phyloP scores from a whole-genome alignment of 371 early-diverging fungal species.

The Rhizomucor pusillus region DNA sequence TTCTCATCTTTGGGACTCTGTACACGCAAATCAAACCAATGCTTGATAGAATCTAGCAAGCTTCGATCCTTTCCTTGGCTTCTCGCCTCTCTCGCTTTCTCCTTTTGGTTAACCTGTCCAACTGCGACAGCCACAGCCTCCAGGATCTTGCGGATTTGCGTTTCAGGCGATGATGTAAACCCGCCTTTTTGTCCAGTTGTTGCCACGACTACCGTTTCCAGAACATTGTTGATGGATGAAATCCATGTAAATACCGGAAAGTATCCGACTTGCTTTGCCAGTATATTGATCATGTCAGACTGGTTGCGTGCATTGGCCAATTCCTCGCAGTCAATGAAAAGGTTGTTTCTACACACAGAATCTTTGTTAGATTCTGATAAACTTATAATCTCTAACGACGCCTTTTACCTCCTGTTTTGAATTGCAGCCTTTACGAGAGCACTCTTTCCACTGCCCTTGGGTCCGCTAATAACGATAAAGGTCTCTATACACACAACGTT shows the following conservation, averaged over 20 bases:
- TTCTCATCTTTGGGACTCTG: not conserved
- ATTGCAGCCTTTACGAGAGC: slow-evolving; percentile 54
- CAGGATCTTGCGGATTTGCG: slow-evolving; percentile 60
- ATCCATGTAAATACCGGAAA: slow-evolving; percentile 82
- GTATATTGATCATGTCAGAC: slow-evolving; percentile 58
- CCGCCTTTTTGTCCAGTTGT: slow-evolving; percentile 87
- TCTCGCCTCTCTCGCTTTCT: slow-evolving; percentile 9
- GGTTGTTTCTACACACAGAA: slow-evolving; percentile 45
- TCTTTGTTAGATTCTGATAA: not conserved
- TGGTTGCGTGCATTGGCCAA: slow-evolving; percentile 73
- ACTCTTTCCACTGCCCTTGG: slow-evolving; percentile 61
- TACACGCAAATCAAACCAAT: not conserved
- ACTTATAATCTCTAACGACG: too few species aligned
- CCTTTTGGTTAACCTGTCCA: slow-evolving; percentile 32
- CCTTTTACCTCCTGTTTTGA: slow-evolving; percentile 48
- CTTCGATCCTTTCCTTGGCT: slow-evolving; percentile 9
- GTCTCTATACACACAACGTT: too few species aligned
- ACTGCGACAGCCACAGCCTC: slow-evolving; percentile 60
- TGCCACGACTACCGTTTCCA: slow-evolving; percentile 80
- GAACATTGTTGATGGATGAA: slow-evolving; percentile 62
- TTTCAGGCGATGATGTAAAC: slow-evolving; percentile 56
- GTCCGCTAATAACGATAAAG: slow-evolving; percentile 59
- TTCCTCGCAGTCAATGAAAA: slow-evolving; percentile 78
- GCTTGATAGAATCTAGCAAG: slow-evolving; percentile 7
- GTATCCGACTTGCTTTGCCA: slow-evolving; percentile 79